A percentile compares a stretch with the other conserved stretches of the same genome.
Conservation (phyloP, 2,329 filamentous ascomycete species). For the Magnaporthales sp. region DNA sequence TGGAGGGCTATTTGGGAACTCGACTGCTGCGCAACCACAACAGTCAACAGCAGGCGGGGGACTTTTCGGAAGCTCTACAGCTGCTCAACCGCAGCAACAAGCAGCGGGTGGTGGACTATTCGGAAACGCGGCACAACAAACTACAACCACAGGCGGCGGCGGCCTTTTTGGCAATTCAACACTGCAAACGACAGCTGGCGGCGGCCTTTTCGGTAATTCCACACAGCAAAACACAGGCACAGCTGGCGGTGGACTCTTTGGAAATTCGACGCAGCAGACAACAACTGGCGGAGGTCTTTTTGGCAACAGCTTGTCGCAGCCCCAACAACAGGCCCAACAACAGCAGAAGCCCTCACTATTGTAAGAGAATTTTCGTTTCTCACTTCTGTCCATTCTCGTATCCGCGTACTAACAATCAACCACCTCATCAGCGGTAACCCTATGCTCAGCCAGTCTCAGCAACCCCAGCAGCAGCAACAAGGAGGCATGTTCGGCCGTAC, state of each 20-base stretch:
- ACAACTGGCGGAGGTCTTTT: constrained; percentile 15
- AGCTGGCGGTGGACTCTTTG: constrained; percentile 4
- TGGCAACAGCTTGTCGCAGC: constrained; percentile 10
- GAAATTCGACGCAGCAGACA: constrained; percentile 4
- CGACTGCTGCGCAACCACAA: constrained; percentile 15
- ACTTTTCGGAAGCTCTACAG: constrained; percentile 20
- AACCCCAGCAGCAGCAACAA: constrained; percentile 13
- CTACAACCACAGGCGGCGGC: constrained; percentile 16
- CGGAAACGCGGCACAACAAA: constrained; percentile 15
- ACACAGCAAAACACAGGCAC: constrained; percentile 1
- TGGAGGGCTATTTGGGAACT: constrained; percentile 21
- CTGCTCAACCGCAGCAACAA: constrained; percentile 10
- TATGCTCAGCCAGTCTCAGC: constrained; percentile 8
- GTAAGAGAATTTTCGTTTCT: background rate
- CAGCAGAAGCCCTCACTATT: constrained; percentile 18
- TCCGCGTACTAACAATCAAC: background rate
- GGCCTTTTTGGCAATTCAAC: constrained; percentile 11
- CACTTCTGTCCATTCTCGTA: background rate
- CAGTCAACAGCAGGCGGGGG: constrained; percentile 16
- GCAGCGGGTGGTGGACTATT: constrained; percentile 18
- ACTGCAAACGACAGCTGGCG: constrained; percentile 17
- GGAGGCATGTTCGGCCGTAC: constrained; percentile 26
- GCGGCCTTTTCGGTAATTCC: constrained; percentile 8
- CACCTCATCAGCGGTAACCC: background rate
- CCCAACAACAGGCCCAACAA: constrained; percentile 8